Conservation (phyloP, 2,329 filamentous ascomycete species). For the Amesomyces nigricolor region DNA sequence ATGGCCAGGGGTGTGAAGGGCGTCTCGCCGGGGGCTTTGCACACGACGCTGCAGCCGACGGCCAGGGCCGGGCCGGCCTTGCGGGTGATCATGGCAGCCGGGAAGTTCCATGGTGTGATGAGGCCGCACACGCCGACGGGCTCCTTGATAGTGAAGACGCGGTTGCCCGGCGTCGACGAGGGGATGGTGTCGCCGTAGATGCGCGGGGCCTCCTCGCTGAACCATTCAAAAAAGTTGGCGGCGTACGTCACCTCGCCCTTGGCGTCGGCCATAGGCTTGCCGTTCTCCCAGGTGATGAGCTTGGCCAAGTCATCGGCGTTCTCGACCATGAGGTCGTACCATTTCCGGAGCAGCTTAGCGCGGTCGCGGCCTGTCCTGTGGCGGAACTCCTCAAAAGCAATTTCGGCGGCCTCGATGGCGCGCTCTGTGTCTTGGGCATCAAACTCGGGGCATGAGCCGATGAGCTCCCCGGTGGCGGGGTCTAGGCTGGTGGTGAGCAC, state of each 20-base stretch:
- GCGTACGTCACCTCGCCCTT: constrained; percentile 68
- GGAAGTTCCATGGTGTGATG: constrained; percentile 88
- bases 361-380: constrained; percentile 69
- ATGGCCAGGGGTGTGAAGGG: constrained; percentile 86
- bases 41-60: constrained; percentile 91
- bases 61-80: constrained; percentile 73
- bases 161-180: constrained; percentile 62
- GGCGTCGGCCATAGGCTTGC: constrained; percentile 73
- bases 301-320: constrained; percentile 76
- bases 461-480: constrained; percentile 73
- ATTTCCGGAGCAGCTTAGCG: constrained; percentile 67
- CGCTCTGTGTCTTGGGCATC: constrained; percentile 67
- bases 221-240: constrained; percentile 74
- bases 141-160: constrained; percentile 74
- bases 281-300: constrained; percentile 85
- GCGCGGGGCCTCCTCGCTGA: constrained; percentile 70
- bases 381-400: constrained; percentile 67
- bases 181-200: constrained; percentile 71
- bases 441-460: constrained; percentile 84
- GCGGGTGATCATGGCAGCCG: constrained; percentile 67
- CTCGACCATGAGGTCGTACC: constrained; percentile 74
- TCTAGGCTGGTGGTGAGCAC: constrained; percentile 44
- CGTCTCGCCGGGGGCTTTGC: constrained; percentile 87
- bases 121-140: constrained; percentile 78
- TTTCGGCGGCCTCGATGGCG: constrained; percentile 77